Conservation (phyloP, 371 early-diverging fungal genomes). For the Apophysomyces trapeziformis region DNA sequence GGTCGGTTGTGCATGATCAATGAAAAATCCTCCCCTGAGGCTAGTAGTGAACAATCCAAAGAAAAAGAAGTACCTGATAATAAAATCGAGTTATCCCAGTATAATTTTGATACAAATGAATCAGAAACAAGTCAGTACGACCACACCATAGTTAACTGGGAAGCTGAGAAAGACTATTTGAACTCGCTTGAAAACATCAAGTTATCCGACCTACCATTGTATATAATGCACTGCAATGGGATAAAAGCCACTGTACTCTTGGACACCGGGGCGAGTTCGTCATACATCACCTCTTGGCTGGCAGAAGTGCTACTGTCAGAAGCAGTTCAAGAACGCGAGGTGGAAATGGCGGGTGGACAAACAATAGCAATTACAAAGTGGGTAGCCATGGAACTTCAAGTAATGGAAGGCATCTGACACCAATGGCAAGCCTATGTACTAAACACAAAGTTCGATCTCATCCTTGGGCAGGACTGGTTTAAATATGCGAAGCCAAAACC, state of each 20-base stretch:
- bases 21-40: background rate
- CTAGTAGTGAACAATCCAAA: background rate
- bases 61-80: background rate
- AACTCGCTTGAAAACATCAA: background rate
- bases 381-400: background rate
- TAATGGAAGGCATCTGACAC: background rate
- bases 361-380: background rate
- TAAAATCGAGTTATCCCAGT: background rate
- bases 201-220: conserved; percentile 5
- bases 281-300: conserved; percentile 5
- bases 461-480: conserved; percentile 17
- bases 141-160: background rate
- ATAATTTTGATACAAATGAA: background rate
- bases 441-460: conserved; percentile 16
- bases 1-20: background rate
- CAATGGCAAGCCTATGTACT: conserved; percentile 14
- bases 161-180: background rate
- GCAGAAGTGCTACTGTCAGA: background rate
- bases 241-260: conserved; percentile 4
- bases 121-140: background rate
- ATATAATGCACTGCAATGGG: conserved; percentile 9
- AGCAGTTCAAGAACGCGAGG: background rate
- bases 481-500: conserved; percentile 5
- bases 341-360: conserved; percentile 15
- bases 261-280: conserved; percentile 9